These are phyloP conservation scores for Eragrostis nindensis DNA, from an alignment of 176 grass and related monocot species.

Conservation along the genomic window DNA sequence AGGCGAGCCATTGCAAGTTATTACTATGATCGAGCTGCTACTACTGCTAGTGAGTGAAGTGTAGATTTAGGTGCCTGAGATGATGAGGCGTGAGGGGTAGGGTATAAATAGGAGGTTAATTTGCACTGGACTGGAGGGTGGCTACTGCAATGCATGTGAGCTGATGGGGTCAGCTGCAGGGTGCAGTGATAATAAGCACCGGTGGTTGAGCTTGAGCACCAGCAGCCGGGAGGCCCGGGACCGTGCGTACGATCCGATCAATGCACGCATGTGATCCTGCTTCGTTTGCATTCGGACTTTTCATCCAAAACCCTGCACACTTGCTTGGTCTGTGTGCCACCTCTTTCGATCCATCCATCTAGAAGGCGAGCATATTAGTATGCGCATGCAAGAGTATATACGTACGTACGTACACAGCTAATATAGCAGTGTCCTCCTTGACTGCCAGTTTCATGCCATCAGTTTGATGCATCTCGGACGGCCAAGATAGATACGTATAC, in stretches of 20 bases:
- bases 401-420: too few species aligned
- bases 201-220: neutral
- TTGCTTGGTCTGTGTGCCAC: neutral
- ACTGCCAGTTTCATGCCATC: too few species aligned
- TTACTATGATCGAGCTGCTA: too few species aligned
- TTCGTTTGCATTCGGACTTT: conserved; percentile 18
- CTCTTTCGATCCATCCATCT: too few species aligned
- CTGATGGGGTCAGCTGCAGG: neutral
- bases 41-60: neutral
- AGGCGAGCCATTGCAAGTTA: neutral
- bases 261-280: conserved; percentile 14
- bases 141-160: neutral
- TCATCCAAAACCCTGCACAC: neutral
- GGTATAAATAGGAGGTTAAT: neutral
- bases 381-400: too few species aligned
- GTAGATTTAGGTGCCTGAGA: neutral
- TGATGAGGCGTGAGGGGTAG: neutral
- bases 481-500: too few species aligned
- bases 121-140: neutral
- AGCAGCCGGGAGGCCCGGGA: neutral
- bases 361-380: too few species aligned
- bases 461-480: too few species aligned
- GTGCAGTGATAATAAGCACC: neutral
- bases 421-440: too few species aligned
- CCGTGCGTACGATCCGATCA: neutral